Evolutionary conservation across 371 early-diverging fungal species (phyloP), one percentile per base, ranked within the genome.

Genomic region (Phascolomyces articulosus): DNA sequence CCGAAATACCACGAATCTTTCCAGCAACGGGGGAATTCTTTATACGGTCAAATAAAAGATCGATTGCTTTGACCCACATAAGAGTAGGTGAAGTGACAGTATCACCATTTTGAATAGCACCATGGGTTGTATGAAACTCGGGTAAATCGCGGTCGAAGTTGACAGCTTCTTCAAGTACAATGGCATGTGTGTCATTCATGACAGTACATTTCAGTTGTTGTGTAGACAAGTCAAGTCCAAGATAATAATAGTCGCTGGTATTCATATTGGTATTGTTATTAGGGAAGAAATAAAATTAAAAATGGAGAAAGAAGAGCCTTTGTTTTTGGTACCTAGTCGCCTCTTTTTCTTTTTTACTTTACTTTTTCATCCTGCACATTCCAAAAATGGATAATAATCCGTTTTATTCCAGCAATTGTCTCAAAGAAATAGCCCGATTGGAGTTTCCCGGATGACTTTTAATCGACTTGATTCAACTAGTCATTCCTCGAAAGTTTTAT

Each of bases 21-120:
- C 60, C 28, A 57, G 71, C 73, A 66, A 18, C 73, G 60, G 31
- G 73, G 55, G 51, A 68, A 23, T 20, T 53, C 29, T 47, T 64
- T 51, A 91, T 71, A 34, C 71, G 72, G 18, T 64, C 72, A 28
- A 94, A 61, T 10, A 93, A 69, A 27, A 79, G 34, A 40, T 91
- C 91, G 11, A 94, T 59, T 2, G 95, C 92, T 20, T 91, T 89
- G 0, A 90, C 85, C 92, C 93, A 94, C 91, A 94, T 87, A 21
- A 91, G 60, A 2, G 90, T 86, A 2, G 95, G 93, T 2, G 90
- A 81, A 0, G 87, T 89, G 23, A 82, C 91, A 3, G 58, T 63
- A 40, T 76, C 77, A 23, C 77, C 83, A 21, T 78, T 57, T 6
- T 76, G 64, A 66, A 86, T 75, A 4, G 85, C 86, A 10, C 88